Conservation (phyloP, 768 basidiomycete genomes). For the Pulveroboletus frians region DNA sequence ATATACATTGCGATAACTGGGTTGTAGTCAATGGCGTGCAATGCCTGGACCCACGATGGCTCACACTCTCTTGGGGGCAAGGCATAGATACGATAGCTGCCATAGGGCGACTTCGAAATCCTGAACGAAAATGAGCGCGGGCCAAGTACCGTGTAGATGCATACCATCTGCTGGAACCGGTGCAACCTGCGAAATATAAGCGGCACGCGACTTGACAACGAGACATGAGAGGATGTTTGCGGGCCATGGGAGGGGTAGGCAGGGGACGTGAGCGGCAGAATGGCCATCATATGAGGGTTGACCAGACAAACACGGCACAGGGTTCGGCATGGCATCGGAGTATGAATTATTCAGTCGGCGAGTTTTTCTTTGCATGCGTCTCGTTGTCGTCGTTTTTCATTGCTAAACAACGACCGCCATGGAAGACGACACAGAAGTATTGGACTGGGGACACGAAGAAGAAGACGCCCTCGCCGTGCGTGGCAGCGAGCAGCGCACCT, state of each 20-base stretch:
- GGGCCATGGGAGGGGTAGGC: slow-evolving; percentile 18
- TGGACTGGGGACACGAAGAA: slow-evolving; percentile 66
- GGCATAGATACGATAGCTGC: slow-evolving; percentile 91
- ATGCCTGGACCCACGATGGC: slow-evolving; percentile 15
- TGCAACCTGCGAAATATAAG: slow-evolving; percentile 76
- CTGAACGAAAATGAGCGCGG: slow-evolving; percentile 36
- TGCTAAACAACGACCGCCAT: slow-evolving; percentile 32
- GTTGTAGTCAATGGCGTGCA: slow-evolving; percentile 10
- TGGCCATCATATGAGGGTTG: slow-evolving; percentile 20
- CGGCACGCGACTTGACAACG: slow-evolving; percentile 56
- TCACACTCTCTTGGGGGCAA: slow-evolving; percentile 89
- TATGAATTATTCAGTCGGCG: slow-evolving; percentile 14
- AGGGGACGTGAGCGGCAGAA: slow-evolving; percentile 31
- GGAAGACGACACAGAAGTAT: slow-evolving; percentile 63
- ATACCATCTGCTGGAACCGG: slow-evolving; percentile 83
- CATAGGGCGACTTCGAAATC: slow-evolving; percentile 96
- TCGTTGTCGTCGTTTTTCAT: slow-evolving; percentile 12
- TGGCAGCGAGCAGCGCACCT: slow-evolving; percentile 35
- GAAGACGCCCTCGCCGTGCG: slow-evolving; percentile 38
- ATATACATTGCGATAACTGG: slow-evolving; percentile 91
- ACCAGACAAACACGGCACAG: slow-evolving; percentile 13
- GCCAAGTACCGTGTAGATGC: slow-evolving; percentile 9
- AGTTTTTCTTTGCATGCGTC: not conserved
- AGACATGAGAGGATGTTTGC: slow-evolving; percentile 9
- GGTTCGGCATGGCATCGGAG: slow-evolving; percentile 21